Conservation (phyloP, 768 basidiomycete genomes). For the Boletellus ananiceps region DNA sequence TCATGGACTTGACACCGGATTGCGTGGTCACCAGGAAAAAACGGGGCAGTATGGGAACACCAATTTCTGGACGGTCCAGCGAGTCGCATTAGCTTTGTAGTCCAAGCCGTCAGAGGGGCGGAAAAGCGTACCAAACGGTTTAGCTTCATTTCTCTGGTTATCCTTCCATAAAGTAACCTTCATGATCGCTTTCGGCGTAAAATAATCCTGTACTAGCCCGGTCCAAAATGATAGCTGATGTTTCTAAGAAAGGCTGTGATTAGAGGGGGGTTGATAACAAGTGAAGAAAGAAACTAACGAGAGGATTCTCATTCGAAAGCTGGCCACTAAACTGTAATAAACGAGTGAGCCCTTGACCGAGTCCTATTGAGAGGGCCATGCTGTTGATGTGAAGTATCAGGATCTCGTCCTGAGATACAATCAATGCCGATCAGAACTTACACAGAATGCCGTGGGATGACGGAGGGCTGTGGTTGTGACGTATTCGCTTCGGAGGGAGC, state of each 20-base stretch:
- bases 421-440: slow-evolving; percentile 17
- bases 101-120: background rate
- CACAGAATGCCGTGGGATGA: slow-evolving; percentile 29
- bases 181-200: slow-evolving; percentile 65
- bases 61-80: slow-evolving; percentile 54
- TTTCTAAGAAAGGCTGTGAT: slow-evolving; percentile 39
- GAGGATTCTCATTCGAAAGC: slow-evolving; percentile 54
- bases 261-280: background rate
- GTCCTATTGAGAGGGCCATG: slow-evolving; percentile 37
- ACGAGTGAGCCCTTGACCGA: slow-evolving; percentile 61
- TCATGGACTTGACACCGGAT: slow-evolving; percentile 82
- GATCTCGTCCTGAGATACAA: slow-evolving; percentile 4
- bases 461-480: slow-evolving; percentile 31
- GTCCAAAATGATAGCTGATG: slow-evolving; percentile 65
- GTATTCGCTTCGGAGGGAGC: slow-evolving; percentile 28
- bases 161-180: slow-evolving; percentile 88
- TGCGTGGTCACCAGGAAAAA: slow-evolving; percentile 84
- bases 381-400: slow-evolving; percentile 23
- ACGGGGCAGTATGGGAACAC: slow-evolving; percentile 71
- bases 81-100: slow-evolving; percentile 2
- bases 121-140: slow-evolving; percentile 65
- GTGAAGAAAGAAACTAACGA: slow-evolving; percentile 22
- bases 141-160: slow-evolving; percentile 72
- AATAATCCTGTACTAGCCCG: slow-evolving; percentile 60
- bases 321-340: slow-evolving; percentile 68